Evolutionary conservation across 148 eudicot species (phyloP), one percentile per base, ranked within the genome.

Genomic region (Rhododendron vialii): DNA sequence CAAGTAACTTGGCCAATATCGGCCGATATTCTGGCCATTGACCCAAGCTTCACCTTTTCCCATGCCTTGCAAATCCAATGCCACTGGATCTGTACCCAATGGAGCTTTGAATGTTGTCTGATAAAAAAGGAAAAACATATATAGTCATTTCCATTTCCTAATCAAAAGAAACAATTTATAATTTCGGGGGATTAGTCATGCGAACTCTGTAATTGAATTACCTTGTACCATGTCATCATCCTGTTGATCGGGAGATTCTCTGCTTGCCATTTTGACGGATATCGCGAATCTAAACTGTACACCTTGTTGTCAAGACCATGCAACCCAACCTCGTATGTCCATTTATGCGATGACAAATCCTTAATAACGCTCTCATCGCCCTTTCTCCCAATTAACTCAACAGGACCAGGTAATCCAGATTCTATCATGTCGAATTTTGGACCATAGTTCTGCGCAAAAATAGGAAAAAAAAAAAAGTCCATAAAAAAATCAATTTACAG

Each of bases 41-140:
- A 92, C 92, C 94, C 94, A 92, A 77, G 93, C 93, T 12, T 36
- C 43, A 5, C 94, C 94, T 88, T 90, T 91, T 15, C 92, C 93
- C 89, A 92, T 55, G 9, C 93, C 92, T 26, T 81, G 67, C 47
- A 91, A 55, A 79, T 92, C 90, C 51, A 91, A 38, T 0, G 85
- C 90, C 38, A 92, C 92, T 5, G 94, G 91, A 7, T 89, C 92
- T 17, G 84, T 87, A 57, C 93, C 94, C 86, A 85, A 55, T 24
- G 94, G 94, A 26, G 93, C 53, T 82, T 88, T 86, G 81, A 92
- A 91, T 2, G 87, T 88, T 12, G 92, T 91, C 94, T 92, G 35
- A 6, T 8, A 63, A 45, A 18, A 59, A 50, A 18, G 45, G 2
- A 80, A 65, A 47, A 41, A 51, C 1, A 30, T 30, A 30, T 30